Conservation (phyloP, 495 filamentous ascomycete species). For the Penicillium robsamsonii region DNA sequence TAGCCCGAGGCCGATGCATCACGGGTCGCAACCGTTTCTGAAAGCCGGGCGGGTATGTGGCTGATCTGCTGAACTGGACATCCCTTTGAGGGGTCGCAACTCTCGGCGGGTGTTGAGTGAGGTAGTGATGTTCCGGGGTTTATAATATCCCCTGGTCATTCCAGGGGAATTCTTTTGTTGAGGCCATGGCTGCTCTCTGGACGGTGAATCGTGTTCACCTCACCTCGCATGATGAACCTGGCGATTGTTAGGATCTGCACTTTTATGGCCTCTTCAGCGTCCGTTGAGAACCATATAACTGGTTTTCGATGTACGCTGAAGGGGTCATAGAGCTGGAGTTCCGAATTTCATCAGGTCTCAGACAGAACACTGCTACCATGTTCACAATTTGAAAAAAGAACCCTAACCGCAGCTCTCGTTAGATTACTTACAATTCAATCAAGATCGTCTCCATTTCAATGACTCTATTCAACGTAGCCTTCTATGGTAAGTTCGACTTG, state of each 20-base stretch:
- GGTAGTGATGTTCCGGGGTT: neutral
- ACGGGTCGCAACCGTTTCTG: neutral
- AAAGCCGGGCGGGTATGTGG: neutral
- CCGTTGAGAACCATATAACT: constrained; percentile 3
- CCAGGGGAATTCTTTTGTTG: neutral
- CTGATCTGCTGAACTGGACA: neutral
- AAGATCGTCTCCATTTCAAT: neutral
- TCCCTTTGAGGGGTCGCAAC: neutral
- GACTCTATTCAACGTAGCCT: neutral
- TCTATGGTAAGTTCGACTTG: neutral
- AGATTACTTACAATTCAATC: neutral
- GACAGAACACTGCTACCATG: neutral
- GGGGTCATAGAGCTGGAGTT: constrained; percentile 6
- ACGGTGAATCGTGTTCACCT: neutral
- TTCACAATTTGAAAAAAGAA: neutral
- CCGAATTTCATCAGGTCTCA: neutral
- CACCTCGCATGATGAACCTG: neutral
- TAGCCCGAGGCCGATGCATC: neutral
- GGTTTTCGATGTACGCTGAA: constrained; percentile 12
- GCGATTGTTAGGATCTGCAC: neutral
- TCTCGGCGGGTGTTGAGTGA: neutral
- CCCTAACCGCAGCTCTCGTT: neutral
- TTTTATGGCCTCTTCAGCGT: constrained; percentile 14
- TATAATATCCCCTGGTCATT: neutral
- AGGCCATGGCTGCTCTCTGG: neutral